Percentiles rank a stretch among this genome's conserved stretches.
Evolutionary conservation across 2,329 filamentous ascomycete genomes (phyloP).

Genomic region (Paecilomyces fulvus): DNA sequence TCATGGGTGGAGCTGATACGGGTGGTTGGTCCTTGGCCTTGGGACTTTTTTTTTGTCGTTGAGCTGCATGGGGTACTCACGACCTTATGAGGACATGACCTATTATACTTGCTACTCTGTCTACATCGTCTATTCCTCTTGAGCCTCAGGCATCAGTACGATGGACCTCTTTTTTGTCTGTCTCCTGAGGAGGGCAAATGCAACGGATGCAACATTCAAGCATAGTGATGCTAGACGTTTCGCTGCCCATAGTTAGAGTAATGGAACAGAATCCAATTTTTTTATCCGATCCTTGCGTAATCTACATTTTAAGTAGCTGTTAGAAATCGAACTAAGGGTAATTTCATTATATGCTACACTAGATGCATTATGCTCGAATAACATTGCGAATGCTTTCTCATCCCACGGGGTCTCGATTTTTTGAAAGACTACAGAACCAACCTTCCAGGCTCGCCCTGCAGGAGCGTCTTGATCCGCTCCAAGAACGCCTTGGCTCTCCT

Average conservation of each 20-base stretch:
- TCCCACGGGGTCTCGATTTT: neutral
- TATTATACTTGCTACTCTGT: neutral
- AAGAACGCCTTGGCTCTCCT: conserved; percentile 73
- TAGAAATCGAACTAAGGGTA: neutral
- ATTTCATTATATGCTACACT: neutral
- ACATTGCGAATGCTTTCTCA: neutral
- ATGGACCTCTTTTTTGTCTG: neutral
- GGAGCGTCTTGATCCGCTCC: conserved; percentile 71
- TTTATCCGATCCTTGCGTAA: neutral
- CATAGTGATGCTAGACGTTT: neutral
- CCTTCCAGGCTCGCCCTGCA: conserved; percentile 72
- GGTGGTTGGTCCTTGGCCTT: neutral
- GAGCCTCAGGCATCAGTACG: neutral
- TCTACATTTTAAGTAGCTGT: neutral
- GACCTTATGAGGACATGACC: neutral
- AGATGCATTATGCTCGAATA: neutral
- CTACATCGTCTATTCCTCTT: neutral
- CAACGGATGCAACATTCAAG: neutral
- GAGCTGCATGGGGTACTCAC: neutral
- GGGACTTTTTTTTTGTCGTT: conserved; percentile 1
- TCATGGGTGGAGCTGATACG: neutral
- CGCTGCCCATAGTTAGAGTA: neutral
- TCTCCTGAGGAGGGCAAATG: no score
- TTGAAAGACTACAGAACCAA: conserved; percentile 46
- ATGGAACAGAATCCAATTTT: neutral